Evolutionary conservation across 2,329 filamentous ascomycete genomes (phyloP), one percentile per base, ranked within the genome.

Genomic region (Reticulascus tulasneorum): DNA sequence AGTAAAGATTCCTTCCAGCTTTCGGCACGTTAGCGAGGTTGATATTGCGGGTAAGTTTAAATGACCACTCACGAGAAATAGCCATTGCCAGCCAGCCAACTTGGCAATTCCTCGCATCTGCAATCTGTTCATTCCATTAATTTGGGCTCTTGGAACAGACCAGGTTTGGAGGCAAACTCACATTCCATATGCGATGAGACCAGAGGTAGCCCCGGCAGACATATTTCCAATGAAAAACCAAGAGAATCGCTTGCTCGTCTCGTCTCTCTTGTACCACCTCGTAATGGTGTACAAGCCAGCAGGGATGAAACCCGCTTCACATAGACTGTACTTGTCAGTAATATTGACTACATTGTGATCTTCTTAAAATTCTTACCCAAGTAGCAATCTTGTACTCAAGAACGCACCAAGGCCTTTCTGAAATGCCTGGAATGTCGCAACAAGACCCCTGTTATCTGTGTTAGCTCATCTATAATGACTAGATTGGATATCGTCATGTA

Each of bases 241-340:
- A 9, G 64, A 59, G 34, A 71, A 66, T 3, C 67, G 52, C 47
- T 66, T 69, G 31, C 62, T 66, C 0, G 62, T 69, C 40, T 72
- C 67, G 7, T 58, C 54, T 4, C 57, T 57, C 19, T 66, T 71
- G 38, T 72, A 71, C 66, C 66, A 71, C 3, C 60, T 55, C 0
- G 66, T 69, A 2, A 72, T 59, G 0, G 68, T 70, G 50, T 62
- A 72, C 3, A 71, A 51, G 7, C 64, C 64, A 2, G 64, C 68
- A 4, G 67, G 67, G 29, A 69, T 71, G 39, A 69, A 67, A 3
- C 65, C 66, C 2, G 62, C 60, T 37, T 69, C 67, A 11, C 33
- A 44, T 6, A 39, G 32, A 16, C 38, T 40, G 18, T 9, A 26
- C 6, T 4, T 5, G 18, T 23, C 7, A 33, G 25, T 5, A 9